These are phyloP conservation scores for Bipolaris sorokiniana DNA, from an alignment of 2,329 filamentous ascomycete species.

Conservation along the genomic window DNA sequence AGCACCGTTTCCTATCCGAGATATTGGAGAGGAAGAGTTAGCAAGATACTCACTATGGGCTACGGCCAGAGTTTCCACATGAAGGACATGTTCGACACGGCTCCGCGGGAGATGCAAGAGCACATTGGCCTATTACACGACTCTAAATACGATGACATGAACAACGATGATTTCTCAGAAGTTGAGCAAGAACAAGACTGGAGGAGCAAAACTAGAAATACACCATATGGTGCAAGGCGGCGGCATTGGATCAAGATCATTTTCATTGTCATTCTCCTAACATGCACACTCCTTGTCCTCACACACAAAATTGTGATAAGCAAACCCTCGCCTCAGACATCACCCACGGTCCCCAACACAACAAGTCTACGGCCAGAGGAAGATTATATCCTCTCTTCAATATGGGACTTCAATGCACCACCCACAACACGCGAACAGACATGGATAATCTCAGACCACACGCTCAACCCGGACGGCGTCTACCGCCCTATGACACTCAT, in stretches of 20 bases:
- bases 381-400: conserved; percentile 59
- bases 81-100: conserved; percentile 11
- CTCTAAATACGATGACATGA: conserved; percentile 15
- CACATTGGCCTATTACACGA: conserved; percentile 27
- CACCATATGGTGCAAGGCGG: conserved; percentile 2
- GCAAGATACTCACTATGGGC: not conserved
- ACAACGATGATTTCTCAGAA: conserved; percentile 8
- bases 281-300: conserved; percentile 15
- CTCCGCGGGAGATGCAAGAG: conserved; percentile 18
- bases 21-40: not conserved
- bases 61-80: conserved; percentile 14
- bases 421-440: conserved; percentile 62
- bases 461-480: conserved; percentile 63
- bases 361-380: conserved; percentile 32
- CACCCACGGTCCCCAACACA: not conserved
- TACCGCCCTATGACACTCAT: conserved; percentile 52
- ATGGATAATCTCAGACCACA: conserved; percentile 66
- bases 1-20: not conserved
- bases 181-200: conserved; percentile 19
- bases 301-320: not conserved
- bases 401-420: conserved; percentile 62
- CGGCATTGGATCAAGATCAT: conserved; percentile 19
- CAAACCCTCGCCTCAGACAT: not conserved
- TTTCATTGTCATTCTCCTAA: conserved; percentile 17
- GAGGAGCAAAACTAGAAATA: conserved; percentile 6